Evolutionary conservation across 2,329 filamentous ascomycete species (phyloP).

Genomic region (Monilinia fructigena): DNA sequence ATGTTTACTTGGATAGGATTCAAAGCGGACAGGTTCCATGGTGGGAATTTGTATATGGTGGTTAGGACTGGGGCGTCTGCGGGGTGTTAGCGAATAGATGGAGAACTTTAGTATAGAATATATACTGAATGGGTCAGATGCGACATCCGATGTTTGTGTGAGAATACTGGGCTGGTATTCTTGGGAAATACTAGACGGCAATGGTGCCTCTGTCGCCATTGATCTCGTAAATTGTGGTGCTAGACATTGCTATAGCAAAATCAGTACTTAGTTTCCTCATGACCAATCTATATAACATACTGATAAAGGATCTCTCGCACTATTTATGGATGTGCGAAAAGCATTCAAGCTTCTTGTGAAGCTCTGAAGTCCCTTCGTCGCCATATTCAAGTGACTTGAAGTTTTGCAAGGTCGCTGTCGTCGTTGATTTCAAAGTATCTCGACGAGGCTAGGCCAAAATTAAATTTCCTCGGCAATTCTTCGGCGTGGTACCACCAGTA

Average conservation of each 20-base stretch:
- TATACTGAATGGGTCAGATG: constrained; percentile 18
- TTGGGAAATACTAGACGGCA: constrained; percentile 32
- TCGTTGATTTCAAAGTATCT: constrained; percentile 22
- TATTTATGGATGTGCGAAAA: constrained; percentile 31
- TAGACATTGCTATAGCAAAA: constrained; percentile 46
- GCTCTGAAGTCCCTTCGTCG: constrained; percentile 38
- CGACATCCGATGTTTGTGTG: constrained; percentile 12
- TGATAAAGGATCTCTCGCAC: constrained; percentile 42
- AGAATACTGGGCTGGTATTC: constrained; percentile 25
- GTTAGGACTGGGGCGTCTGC: constrained; percentile 66
- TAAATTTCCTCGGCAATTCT: constrained; percentile 35
- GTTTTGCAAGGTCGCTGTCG: constrained; percentile 26
- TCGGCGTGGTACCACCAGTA: constrained; percentile 30
- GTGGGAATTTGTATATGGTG: constrained; percentile 86
- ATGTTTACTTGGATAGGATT: constrained; percentile 76
- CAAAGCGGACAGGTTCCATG: constrained; percentile 77
- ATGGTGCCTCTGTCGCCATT: constrained; percentile 49
- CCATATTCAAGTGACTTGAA: constrained; percentile 35
- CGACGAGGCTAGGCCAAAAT: constrained; percentile 28
- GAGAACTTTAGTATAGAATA: background rate
- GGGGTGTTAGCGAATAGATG: background rate
- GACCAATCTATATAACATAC: constrained; percentile 34
- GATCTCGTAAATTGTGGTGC: constrained; percentile 44
- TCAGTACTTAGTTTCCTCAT: constrained; percentile 19
- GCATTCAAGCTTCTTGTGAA: constrained; percentile 36